Evolutionary conservation across 306 rosid genomes (phyloP).

Genomic region (Fragaria nilgerrensis): DNA sequence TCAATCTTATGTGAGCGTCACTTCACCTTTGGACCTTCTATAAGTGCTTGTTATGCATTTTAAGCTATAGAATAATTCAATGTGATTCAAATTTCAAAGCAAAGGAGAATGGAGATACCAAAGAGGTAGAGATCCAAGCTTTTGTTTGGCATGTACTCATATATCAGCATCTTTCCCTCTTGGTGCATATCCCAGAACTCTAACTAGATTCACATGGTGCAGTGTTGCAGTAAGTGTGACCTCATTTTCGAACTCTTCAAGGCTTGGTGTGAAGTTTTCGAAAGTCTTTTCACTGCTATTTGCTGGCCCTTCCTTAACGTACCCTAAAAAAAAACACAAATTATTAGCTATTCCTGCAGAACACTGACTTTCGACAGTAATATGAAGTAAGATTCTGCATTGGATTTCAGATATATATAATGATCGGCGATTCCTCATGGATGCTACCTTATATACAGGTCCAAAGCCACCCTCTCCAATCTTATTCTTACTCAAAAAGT

Average conservation of each 20-base stretch:
- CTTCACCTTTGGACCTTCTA: too few species aligned
- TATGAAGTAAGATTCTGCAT: not conserved
- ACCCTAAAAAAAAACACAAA: constrained; percentile 32
- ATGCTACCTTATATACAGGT: constrained; percentile 44
- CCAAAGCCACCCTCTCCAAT: constrained; percentile 61
- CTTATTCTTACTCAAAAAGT: constrained; percentile 43
- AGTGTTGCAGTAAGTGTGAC: constrained; percentile 45
- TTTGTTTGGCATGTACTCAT: constrained; percentile 50
- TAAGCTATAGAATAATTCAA: not conserved
- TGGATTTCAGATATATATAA: not conserved
- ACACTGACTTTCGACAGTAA: not conserved
- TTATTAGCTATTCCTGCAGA: not conserved
- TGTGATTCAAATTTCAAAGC: not conserved
- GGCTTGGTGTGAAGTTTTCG: constrained; percentile 48
- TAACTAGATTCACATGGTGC: constrained; percentile 56
- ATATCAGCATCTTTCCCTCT: constrained; percentile 42
- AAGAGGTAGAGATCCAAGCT: constrained; percentile 53
- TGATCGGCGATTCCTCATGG: not conserved
- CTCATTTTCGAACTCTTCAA: constrained; percentile 42
- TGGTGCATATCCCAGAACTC: constrained; percentile 47
- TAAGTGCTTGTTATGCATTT: not conserved
- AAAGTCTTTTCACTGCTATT: constrained; percentile 50
- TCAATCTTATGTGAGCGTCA: too few species aligned
- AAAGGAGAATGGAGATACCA: constrained; percentile 17
- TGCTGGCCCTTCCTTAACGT: constrained; percentile 41